Percentiles rank a stretch among this genome's conserved stretches.
phyloP scores from a whole-genome alignment of 345 rosid species.

The Salix brachista region DNA sequence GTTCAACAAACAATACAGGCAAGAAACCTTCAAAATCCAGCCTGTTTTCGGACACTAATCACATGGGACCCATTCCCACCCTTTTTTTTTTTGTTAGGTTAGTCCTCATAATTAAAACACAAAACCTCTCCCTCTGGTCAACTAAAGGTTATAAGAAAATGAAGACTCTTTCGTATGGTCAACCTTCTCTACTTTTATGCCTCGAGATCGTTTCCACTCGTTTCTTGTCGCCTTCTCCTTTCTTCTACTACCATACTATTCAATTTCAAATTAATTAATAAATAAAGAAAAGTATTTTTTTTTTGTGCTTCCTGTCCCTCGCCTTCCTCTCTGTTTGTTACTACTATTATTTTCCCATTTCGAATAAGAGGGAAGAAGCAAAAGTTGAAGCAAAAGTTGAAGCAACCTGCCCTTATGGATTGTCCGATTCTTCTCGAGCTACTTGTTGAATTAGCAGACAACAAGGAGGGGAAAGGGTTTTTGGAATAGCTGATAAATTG shows the following conservation, averaged over 20 bases:
- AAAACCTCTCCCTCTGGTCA: neutral
- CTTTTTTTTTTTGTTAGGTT: no score
- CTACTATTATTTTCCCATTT: neutral
- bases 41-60: neutral
- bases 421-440: neutral
- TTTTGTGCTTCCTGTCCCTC: neutral
- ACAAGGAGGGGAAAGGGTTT: neutral
- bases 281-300: neutral
- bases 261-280: neutral
- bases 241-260: neutral
- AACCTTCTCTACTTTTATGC: neutral
- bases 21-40: neutral
- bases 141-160: neutral
- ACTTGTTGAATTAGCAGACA: neutral
- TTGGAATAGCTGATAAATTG: neutral
- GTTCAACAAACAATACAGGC: neutral
- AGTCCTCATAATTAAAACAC: neutral
- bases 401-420: neutral
- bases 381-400: neutral
- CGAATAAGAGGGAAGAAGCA: neutral
- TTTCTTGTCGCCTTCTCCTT: conserved; percentile 3
- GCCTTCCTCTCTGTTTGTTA: neutral
- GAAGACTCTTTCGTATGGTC: conserved; percentile 1
- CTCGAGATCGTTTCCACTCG: neutral
- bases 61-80: neutral